Conservation (phyloP, 257 asterid species). For the Nicotiana benthamiana region DNA sequence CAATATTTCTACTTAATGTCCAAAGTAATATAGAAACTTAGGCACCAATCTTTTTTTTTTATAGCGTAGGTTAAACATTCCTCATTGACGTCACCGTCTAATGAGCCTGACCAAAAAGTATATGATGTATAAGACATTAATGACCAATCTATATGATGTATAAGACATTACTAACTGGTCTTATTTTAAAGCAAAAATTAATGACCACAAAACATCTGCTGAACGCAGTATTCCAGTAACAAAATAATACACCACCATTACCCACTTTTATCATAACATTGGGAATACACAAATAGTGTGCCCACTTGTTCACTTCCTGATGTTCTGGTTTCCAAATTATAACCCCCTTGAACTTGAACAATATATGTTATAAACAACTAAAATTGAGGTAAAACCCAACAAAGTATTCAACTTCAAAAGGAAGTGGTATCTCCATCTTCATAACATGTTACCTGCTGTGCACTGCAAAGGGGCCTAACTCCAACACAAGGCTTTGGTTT, state of each 20-base stretch:
- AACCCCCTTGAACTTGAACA: background rate
- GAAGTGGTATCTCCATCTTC: background rate
- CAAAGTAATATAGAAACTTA: background rate
- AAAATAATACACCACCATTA: background rate
- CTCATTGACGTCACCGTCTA: too few species aligned
- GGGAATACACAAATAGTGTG: background rate
- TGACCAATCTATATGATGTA: background rate
- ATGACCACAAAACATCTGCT: background rate
- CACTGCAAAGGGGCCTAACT: conserved; percentile 81
- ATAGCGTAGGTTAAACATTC: too few species aligned
- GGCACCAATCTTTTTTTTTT: background rate
- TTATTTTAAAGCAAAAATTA: background rate
- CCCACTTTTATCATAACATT: background rate
- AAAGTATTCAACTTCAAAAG: background rate
- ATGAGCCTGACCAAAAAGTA: background rate
- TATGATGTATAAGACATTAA: background rate
- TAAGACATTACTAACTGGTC: background rate
- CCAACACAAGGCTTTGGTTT: conserved; percentile 80
- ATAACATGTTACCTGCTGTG: conserved; percentile 60
- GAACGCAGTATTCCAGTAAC: background rate
- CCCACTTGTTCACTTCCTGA: background rate
- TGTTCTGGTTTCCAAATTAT: background rate
- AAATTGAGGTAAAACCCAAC: background rate
- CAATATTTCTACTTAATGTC: background rate
- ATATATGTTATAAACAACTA: background rate